A percentile compares a stretch with the other conserved stretches of the same genome.
phyloP scores from a whole-genome alignment of 345 rosid species.

The Sisymbrium irio region DNA sequence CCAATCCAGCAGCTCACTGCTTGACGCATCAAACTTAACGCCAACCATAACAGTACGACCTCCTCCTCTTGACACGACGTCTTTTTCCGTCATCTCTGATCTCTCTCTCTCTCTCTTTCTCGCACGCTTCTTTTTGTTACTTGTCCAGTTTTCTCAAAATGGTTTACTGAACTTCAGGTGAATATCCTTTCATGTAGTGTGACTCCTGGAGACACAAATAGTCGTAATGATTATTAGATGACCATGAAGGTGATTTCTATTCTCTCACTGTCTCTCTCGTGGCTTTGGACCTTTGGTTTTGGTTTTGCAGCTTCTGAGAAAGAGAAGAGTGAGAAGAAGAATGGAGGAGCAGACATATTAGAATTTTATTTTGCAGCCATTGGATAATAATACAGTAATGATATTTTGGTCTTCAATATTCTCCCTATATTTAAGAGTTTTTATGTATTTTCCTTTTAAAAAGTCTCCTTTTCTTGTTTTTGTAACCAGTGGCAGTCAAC shows the following conservation, averaged over 20 bases:
- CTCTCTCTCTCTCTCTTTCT: neutral
- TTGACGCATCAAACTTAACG: slow-evolving; percentile 63
- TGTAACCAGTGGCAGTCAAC: too few relatives aligned
- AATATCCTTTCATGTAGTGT: slow-evolving; percentile 6
- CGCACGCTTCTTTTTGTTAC: neutral
- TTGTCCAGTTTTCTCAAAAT: slow-evolving; percentile 1
- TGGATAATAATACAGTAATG: neutral
- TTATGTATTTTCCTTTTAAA: too few relatives aligned
- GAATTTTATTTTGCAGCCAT: slow-evolving; percentile 9
- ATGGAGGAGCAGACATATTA: slow-evolving; percentile 19
- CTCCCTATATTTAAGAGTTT: neutral
- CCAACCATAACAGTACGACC: slow-evolving; percentile 68
- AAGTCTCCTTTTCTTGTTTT: too few relatives aligned
- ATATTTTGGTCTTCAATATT: neutral
- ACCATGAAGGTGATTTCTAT: neutral
- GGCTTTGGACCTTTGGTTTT: slow-evolving; percentile 43
- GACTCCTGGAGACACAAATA: slow-evolving; percentile 19
- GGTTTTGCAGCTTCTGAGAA: slow-evolving; percentile 48
- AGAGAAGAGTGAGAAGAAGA: slow-evolving; percentile 12
- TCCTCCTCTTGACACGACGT: slow-evolving; percentile 29
- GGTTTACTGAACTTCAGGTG: slow-evolving; percentile 9
- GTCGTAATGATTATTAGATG: slow-evolving; percentile 23
- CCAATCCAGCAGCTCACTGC: slow-evolving; percentile 85
- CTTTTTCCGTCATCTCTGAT: slow-evolving; percentile 7
- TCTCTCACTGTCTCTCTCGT: neutral